Evolutionary conservation across 352 stramenopile species (phyloP).

Genomic region (Pythium apleroticum): DNA sequence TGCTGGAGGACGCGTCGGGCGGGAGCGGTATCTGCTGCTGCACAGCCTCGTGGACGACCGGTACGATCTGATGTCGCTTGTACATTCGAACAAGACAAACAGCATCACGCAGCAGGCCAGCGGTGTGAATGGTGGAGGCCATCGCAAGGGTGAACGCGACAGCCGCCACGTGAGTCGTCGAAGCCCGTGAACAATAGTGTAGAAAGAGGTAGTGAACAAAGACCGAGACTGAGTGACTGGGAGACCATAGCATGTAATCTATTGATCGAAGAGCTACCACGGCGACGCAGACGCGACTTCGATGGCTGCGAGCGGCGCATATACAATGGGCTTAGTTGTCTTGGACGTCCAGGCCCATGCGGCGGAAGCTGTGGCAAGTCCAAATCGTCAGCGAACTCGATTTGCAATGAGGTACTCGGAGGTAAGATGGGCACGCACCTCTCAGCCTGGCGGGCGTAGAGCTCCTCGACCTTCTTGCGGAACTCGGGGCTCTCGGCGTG

Average conservation of each 20-base stretch:
- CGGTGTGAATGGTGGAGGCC: neutral
- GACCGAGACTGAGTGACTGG: neutral
- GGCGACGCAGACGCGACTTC: neutral
- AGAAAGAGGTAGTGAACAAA: constrained; percentile 7
- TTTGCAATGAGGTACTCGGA: neutral
- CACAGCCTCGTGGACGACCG: constrained; percentile 84
- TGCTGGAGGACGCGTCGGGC: constrained; percentile 38
- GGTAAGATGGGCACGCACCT: constrained; percentile 41
- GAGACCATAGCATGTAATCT: constrained; percentile 24
- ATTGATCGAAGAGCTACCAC: constrained; percentile 11
- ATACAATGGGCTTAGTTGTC: constrained; percentile 21
- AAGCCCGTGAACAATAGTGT: constrained; percentile 11
- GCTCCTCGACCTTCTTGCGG: constrained; percentile 63
- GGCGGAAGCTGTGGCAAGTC: constrained; percentile 52
- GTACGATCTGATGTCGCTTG: constrained; percentile 86
- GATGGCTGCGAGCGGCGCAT: neutral
- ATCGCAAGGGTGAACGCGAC: constrained; percentile 29
- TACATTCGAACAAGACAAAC: constrained; percentile 40
- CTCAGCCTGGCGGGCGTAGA: constrained; percentile 70
- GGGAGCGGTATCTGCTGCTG: constrained; percentile 77
- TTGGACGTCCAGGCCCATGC: constrained; percentile 64
- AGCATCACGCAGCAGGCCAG: neutral
- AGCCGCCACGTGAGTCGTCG: constrained; percentile 20
- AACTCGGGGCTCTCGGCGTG: constrained; percentile 62
- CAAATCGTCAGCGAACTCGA: neutral